A percentile compares a stretch with the other conserved stretches of the same genome.
Conservation (phyloP, 805 yeast species). For the Teunomyces cretensis region DNA sequence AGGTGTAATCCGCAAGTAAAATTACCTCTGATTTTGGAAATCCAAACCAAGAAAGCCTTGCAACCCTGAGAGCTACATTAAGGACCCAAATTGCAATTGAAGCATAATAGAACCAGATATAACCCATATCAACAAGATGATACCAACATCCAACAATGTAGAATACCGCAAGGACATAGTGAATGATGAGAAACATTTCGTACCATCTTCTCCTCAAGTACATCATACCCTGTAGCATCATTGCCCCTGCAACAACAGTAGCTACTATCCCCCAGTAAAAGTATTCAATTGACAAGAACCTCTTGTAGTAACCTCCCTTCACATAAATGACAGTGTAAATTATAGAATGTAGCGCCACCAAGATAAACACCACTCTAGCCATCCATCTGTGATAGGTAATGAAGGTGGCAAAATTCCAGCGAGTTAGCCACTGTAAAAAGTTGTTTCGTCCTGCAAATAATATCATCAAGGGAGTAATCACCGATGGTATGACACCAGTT, state of each 20-base stretch:
- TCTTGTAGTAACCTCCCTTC: constrained; percentile 5
- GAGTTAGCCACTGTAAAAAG: constrained; percentile 55
- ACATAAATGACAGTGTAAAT: constrained; percentile 20
- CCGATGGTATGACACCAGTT: constrained; percentile 42
- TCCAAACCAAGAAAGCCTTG: constrained; percentile 44
- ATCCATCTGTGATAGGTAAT: constrained; percentile 45
- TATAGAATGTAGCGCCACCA: constrained; percentile 31
- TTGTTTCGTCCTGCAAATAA: constrained; percentile 66
- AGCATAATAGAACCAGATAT: constrained; percentile 28
- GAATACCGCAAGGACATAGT: constrained; percentile 35
- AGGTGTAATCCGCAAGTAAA: constrained; percentile 44
- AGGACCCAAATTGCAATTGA: constrained; percentile 54
- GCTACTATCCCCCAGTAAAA: constrained; percentile 38
- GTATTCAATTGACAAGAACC: constrained; percentile 10
- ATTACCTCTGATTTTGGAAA: constrained; percentile 45
- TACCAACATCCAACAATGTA: constrained; percentile 47
- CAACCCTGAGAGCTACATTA: constrained; percentile 34
- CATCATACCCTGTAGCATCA: constrained; percentile 32
- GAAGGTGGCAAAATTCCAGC: constrained; percentile 51
- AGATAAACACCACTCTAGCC: constrained; percentile 29
- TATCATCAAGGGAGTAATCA: constrained; percentile 50
- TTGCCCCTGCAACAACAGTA: constrained; percentile 32
- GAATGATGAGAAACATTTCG: constrained; percentile 34
- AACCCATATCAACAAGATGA: constrained; percentile 41
- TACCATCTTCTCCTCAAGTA: constrained; percentile 35